Conservation (phyloP, 2,329 filamentous ascomycete genomes). For the Phyllosticta capitalensis region DNA sequence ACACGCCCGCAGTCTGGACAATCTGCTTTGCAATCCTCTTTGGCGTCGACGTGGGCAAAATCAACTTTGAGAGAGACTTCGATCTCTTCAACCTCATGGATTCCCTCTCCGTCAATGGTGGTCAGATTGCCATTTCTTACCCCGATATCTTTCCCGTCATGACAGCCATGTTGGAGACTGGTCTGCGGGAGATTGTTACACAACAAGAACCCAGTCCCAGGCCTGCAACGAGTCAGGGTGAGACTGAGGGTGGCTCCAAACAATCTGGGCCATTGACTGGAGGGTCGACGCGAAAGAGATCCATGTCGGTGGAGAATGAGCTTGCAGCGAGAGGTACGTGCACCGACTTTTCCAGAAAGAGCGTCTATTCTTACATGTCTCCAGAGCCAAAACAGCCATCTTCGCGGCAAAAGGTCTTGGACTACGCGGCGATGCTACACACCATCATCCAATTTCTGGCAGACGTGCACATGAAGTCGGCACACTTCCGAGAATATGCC, state of each 20-base stretch:
- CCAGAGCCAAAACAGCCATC: constrained; percentile 2
- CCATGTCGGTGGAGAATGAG: constrained; percentile 57
- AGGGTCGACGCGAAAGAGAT: constrained; percentile 38
- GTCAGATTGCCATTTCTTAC: constrained; percentile 57
- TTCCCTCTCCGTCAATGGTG: constrained; percentile 47
- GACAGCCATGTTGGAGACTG: constrained; percentile 77
- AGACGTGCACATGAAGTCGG: constrained; percentile 67
- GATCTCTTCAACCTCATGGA: constrained; percentile 66
- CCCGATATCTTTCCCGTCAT: constrained; percentile 74
- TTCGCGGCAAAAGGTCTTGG: constrained; percentile 29
- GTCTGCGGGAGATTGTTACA: constrained; percentile 57
- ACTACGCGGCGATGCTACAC: constrained; percentile 59
- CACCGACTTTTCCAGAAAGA: neutral
- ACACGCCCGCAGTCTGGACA: constrained; percentile 72
- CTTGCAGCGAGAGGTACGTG: constrained; percentile 30
- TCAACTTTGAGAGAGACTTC: constrained; percentile 64
- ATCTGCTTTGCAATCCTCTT: constrained; percentile 85
- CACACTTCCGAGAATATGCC: constrained; percentile 73
- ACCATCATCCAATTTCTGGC: constrained; percentile 70
- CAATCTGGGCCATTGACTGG: neutral
- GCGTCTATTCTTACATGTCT: neutral
- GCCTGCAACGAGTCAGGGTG: constrained; percentile 1
- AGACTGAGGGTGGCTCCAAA: constrained; percentile 21
- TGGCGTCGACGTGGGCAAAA: constrained; percentile 65
- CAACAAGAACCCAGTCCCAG: constrained; percentile 4